Conservation (phyloP, 495 filamentous ascomycete species). For the Xylaria longipes region DNA sequence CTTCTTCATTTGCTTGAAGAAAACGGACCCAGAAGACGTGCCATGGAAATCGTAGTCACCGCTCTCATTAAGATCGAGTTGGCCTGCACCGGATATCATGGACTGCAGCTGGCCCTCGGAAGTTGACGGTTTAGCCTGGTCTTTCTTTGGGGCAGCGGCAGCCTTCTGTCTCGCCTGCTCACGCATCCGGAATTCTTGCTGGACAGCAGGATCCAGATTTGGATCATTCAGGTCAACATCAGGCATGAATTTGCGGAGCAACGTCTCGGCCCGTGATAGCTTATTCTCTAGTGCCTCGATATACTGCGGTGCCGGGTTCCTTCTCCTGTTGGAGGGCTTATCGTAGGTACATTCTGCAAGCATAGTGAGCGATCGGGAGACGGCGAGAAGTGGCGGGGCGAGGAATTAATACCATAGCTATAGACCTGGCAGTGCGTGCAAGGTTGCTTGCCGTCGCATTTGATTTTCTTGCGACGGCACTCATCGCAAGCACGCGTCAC, state of each 20-base stretch:
- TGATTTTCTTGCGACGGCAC: conserved; percentile 97
- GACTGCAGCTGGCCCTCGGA: conserved; percentile 82
- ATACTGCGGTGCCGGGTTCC: conserved; percentile 94
- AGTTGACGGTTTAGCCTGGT: conserved; percentile 45
- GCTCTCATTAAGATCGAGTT: conserved; percentile 87
- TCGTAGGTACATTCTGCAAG: conserved; percentile 92
- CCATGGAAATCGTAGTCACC: conserved; percentile 96
- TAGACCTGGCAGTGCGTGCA: conserved; percentile 98
- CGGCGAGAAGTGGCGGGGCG: background rate
- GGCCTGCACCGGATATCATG: conserved; percentile 92
- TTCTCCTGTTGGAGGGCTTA: conserved; percentile 92
- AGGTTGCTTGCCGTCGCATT: conserved; percentile 96
- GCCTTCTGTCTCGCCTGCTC: conserved; percentile 50
- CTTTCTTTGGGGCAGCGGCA: conserved; percentile 40
- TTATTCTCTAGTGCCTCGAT: conserved; percentile 89
- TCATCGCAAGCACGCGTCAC: conserved; percentile 96
- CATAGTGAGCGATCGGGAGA: conserved; percentile 4
- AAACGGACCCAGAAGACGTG: conserved; percentile 88
- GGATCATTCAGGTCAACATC: conserved; percentile 86
- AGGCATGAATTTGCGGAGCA: conserved; percentile 81
- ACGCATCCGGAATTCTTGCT: conserved; percentile 61
- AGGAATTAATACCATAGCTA: conserved; percentile 79
- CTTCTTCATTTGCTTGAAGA: conserved; percentile 82
- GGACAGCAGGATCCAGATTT: conserved; percentile 71
- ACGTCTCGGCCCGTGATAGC: conserved; percentile 80